Evolutionary conservation across 1,284 basidiomycete genomes (phyloP).

Genomic region (Malassezia obtusa): DNA sequence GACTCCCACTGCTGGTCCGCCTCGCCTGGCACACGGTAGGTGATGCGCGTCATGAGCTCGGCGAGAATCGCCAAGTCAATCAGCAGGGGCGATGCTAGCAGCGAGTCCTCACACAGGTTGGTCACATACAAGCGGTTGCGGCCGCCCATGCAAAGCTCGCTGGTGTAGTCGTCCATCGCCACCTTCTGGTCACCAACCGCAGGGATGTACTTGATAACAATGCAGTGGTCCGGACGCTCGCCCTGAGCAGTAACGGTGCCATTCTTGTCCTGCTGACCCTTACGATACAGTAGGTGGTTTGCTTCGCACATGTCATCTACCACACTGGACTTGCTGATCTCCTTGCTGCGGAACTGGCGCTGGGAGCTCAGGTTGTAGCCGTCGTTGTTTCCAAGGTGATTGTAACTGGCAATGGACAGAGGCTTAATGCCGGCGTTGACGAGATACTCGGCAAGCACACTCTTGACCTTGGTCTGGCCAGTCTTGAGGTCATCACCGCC

Average conservation of each 20-base stretch:
- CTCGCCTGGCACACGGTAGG: conserved; percentile 53
- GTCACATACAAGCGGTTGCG: conserved; percentile 47
- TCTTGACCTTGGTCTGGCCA: conserved; percentile 57
- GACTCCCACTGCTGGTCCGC: conserved; percentile 31
- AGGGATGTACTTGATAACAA: conserved; percentile 59
- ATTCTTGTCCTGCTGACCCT: conserved; percentile 51
- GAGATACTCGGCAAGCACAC: conserved; percentile 90
- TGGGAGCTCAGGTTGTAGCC: conserved; percentile 82
- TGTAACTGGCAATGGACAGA: conserved; percentile 90
- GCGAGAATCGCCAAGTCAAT: conserved; percentile 86
- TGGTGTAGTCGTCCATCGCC: conserved; percentile 97
- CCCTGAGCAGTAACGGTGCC: conserved; percentile 55
- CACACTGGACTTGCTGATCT: conserved; percentile 74
- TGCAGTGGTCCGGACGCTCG: conserved; percentile 92
- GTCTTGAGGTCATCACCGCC: conserved; percentile 93
- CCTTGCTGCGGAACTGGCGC: conserved; percentile 94
- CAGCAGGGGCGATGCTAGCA: conserved; percentile 89
- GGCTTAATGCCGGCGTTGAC: conserved; percentile 99
- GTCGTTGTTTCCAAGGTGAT: conserved; percentile 98
- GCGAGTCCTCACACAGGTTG: conserved; percentile 62
- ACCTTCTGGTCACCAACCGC: conserved; percentile 77
- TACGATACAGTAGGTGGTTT: conserved; percentile 81
- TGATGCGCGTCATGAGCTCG: conserved; percentile 84
- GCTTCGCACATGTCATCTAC: conserved; percentile 65
- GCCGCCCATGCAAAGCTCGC: conserved; percentile 62